phyloP scores from a whole-genome alignment of 805 yeast species.

The Starmerella potacharoeniae region DNA sequence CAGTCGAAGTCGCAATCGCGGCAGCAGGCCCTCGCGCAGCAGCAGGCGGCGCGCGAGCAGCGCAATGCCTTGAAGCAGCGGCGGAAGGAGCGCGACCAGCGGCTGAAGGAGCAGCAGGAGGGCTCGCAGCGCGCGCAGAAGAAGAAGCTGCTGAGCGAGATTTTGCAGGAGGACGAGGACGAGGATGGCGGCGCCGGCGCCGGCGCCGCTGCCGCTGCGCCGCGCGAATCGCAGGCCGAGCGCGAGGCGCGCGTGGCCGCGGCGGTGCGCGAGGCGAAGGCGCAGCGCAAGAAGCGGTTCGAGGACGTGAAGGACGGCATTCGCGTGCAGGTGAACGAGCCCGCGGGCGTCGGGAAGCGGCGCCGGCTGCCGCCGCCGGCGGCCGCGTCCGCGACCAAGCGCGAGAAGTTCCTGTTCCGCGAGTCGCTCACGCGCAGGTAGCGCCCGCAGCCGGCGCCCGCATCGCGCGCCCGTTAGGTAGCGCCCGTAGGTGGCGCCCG shows the following conservation, averaged over 20 bases:
- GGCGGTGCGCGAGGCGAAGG: slow-evolving; percentile 2
- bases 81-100: slow-evolving; percentile 24
- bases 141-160: slow-evolving; percentile 21
- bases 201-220: slow-evolving; percentile 2
- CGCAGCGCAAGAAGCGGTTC: slow-evolving; percentile 12
- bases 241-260: slow-evolving; percentile 5
- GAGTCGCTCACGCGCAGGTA: slow-evolving; percentile 16
- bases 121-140: slow-evolving; percentile 16
- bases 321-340: slow-evolving; percentile 22
- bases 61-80: slow-evolving; percentile 19
- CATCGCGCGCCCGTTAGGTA: neutral
- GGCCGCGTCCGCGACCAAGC: slow-evolving; percentile 9
- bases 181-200: slow-evolving; percentile 11
- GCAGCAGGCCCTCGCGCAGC: slow-evolving; percentile 8
- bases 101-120: slow-evolving; percentile 18
- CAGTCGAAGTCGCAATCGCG: slow-evolving; percentile 16
- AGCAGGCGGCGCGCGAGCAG: slow-evolving; percentile 11
- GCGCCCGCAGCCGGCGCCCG: neutral
- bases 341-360: slow-evolving; percentile 9
- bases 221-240: slow-evolving; percentile 5
- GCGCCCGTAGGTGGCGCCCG: too few relatives aligned
- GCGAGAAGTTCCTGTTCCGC: slow-evolving; percentile 25
- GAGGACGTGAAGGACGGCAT: slow-evolving; percentile 21
- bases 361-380: slow-evolving; percentile 25
- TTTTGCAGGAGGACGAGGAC: slow-evolving; percentile 18